These are phyloP conservation scores for Wickerhamiella kurtzmanii DNA, from an alignment of 805 yeast genomes.

Conservation along the genomic window DNA sequence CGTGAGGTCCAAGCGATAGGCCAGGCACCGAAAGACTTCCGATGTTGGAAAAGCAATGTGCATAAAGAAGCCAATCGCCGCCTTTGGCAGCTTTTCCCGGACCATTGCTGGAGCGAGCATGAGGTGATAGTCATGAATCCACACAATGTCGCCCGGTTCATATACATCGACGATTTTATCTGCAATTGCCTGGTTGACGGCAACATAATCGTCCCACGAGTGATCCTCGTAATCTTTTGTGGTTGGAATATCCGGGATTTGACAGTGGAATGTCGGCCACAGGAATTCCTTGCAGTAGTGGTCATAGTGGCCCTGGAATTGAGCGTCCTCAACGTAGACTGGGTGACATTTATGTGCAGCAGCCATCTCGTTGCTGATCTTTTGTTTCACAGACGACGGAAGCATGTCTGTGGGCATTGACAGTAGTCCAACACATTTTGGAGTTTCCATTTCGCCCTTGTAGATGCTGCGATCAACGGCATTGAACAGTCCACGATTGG, in stretches of 20 bases:
- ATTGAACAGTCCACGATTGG: slow-evolving; percentile 80
- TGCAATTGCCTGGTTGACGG: slow-evolving; percentile 67
- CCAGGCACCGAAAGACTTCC: slow-evolving; percentile 88
- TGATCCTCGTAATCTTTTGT: slow-evolving; percentile 92
- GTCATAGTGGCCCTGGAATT: slow-evolving; percentile 81
- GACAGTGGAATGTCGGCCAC: slow-evolving; percentile 93
- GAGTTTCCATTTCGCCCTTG: slow-evolving; percentile 26
- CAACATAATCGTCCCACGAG: slow-evolving; percentile 76
- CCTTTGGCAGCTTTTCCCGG: slow-evolving; percentile 59
- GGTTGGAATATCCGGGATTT: slow-evolving; percentile 88
- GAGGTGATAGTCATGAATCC: slow-evolving; percentile 93
- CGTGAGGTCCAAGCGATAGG: slow-evolving; percentile 65
- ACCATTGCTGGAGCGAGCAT: slow-evolving; percentile 78
- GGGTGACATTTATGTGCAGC: slow-evolving; percentile 37
- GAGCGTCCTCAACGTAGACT: slow-evolving; percentile 60
- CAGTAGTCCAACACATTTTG: slow-evolving; percentile 77
- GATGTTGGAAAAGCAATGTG: slow-evolving; percentile 93
- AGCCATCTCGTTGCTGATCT: slow-evolving; percentile 37
- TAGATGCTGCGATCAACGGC: slow-evolving; percentile 53
- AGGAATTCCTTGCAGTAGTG: slow-evolving; percentile 86
- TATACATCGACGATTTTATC: slow-evolving; percentile 56
- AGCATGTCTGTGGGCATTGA: slow-evolving; percentile 85
- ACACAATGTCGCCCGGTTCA: slow-evolving; percentile 61
- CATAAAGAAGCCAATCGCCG: slow-evolving; percentile 79
- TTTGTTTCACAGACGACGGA: slow-evolving; percentile 39